A percentile compares a stretch with the other conserved stretches of the same genome.
Conservation (phyloP, 768 basidiomycete species). For the Neoboletus brunneissimus region DNA sequence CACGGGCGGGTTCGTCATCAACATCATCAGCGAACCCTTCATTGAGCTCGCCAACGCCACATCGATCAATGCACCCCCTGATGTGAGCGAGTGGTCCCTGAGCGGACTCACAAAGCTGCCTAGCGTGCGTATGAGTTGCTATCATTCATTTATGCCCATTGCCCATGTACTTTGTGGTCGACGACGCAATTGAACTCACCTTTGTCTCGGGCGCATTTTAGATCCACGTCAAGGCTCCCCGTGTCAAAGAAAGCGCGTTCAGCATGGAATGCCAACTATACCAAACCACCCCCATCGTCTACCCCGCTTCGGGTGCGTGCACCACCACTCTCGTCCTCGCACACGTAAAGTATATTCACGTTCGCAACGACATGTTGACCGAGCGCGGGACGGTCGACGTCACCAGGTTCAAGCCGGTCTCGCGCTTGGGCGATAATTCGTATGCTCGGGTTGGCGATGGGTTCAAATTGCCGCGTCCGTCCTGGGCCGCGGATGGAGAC, state of each 20-base stretch:
- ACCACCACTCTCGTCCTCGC: constrained; percentile 37
- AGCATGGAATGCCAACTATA: constrained; percentile 46
- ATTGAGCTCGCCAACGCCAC: constrained; percentile 39
- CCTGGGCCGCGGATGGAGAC: constrained; percentile 14
- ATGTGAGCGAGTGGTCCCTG: constrained; percentile 39
- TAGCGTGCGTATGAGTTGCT: constrained; percentile 1
- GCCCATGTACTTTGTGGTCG: not conserved
- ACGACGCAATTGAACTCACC: not conserved
- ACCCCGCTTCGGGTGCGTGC: constrained; percentile 25
- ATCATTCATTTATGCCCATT: not conserved
- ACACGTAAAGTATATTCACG: constrained; percentile 39
- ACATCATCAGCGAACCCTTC: constrained; percentile 53
- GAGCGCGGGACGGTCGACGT: constrained; percentile 36
- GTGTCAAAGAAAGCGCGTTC: constrained; percentile 45
- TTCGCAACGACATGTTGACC: constrained; percentile 40
- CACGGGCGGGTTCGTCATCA: constrained; percentile 46
- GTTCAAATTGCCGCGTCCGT: constrained; percentile 10
- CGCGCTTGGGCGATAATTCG: constrained; percentile 37
- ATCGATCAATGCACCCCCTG: constrained; percentile 36
- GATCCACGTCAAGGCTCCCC: constrained; percentile 37
- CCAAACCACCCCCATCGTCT: constrained; percentile 33
- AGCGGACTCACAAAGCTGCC: constrained; percentile 28
- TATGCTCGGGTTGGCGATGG: constrained; percentile 31
- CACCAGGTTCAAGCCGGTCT: constrained; percentile 34
- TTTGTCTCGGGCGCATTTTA: constrained; percentile 12